phyloP scores from a whole-genome alignment of 495 filamentous ascomycete species.

The Neurospora discreta region DNA sequence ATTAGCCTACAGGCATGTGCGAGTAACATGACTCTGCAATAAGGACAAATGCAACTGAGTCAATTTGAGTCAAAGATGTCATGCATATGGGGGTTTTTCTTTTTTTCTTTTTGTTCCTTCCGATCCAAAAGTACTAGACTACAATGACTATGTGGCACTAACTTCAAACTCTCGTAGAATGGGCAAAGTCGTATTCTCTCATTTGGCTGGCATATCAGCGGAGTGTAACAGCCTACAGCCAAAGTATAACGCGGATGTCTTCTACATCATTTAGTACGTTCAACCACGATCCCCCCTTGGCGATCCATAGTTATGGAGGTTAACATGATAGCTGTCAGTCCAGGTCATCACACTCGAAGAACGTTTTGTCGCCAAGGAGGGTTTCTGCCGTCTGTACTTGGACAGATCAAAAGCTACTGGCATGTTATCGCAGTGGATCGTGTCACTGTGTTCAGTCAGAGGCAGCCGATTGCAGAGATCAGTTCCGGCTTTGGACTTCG shows the following conservation, averaged over 20 bases:
- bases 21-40: too few relatives aligned
- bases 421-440: not conserved
- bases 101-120: too few relatives aligned
- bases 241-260: not conserved
- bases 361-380: not conserved
- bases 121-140: too few relatives aligned
- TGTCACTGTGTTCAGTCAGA: not conserved
- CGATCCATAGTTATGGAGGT: not conserved
- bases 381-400: not conserved
- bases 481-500: not conserved
- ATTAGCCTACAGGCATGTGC: too few relatives aligned
- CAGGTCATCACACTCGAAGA: not conserved
- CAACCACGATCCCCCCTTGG: not conserved
- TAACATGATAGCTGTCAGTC: not conserved
- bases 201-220: too few relatives aligned
- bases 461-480: not conserved
- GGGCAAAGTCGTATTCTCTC: too few relatives aligned
- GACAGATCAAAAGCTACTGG: not conserved
- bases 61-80: too few relatives aligned
- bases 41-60: too few relatives aligned
- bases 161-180: too few relatives aligned
- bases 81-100: too few relatives aligned
- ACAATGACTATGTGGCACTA: too few relatives aligned
- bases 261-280: not conserved
- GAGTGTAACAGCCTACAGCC: too few relatives aligned